These are phyloP conservation scores for Wallacemonas sp. DNA, from an alignment of 208 protist species.

Conservation along the genomic window DNA sequence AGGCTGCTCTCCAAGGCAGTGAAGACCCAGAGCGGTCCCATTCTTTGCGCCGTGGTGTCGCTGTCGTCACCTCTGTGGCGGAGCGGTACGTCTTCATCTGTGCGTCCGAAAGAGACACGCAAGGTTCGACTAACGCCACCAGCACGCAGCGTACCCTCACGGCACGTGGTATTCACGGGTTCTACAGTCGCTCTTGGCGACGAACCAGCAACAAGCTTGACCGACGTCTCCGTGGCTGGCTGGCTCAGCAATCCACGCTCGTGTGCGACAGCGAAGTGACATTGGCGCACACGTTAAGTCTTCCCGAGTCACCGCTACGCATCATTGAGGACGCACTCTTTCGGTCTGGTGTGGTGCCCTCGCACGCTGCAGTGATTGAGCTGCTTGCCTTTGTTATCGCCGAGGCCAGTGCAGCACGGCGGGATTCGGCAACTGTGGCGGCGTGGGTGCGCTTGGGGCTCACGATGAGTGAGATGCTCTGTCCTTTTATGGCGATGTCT, in stretches of 20 bases:
- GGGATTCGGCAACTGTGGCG: background rate
- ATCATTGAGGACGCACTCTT: conserved; percentile 18
- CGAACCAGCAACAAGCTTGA: background rate
- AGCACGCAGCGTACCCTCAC: background rate
- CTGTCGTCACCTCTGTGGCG: no score
- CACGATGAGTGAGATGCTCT: background rate
- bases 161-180: background rate
- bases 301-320: no score
- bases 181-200: conserved; percentile 3
- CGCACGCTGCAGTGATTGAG: conserved; percentile 14
- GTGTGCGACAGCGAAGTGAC: no score
- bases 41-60: no score
- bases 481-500: conserved; percentile 10
- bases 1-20: background rate
- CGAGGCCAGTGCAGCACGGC: background rate
- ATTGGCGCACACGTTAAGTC: no score
- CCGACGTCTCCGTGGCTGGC: background rate
- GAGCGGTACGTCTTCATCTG: no score
- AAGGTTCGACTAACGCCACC: background rate
- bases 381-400: conserved; percentile 15
- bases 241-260: background rate
- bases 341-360: conserved; percentile 14
- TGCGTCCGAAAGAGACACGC: no score
- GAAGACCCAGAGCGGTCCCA: background rate
- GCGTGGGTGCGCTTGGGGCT: background rate